Evolutionary conservation across 495 filamentous ascomycete species (phyloP).

Genomic region (Aspergillus carlsbadensis): DNA sequence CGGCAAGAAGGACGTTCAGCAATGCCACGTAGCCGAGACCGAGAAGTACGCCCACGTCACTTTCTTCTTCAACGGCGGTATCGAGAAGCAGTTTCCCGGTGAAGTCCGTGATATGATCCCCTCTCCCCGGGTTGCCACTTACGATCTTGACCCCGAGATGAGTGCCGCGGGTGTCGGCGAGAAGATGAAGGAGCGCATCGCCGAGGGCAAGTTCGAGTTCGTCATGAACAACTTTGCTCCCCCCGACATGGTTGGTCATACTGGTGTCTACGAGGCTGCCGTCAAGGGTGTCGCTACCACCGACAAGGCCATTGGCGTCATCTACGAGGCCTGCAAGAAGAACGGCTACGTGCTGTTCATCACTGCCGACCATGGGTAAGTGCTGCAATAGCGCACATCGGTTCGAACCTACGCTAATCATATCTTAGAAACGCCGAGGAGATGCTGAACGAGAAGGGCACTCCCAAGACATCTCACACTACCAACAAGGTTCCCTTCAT

Average conservation of each 20-base stretch:
- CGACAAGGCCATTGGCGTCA: slow-evolving; percentile 87
- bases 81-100: slow-evolving; percentile 92
- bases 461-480: slow-evolving; percentile 96
- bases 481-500: slow-evolving; percentile 97
- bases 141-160: slow-evolving; percentile 97
- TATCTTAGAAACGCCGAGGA: slow-evolving; percentile 82
- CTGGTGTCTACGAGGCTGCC: slow-evolving; percentile 95
- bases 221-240: slow-evolving; percentile 99
- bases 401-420: not conserved
- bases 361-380: slow-evolving; percentile 88
- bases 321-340: slow-evolving; percentile 91
- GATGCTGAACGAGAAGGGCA: slow-evolving; percentile 94
- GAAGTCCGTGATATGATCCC: slow-evolving; percentile 80
- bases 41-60: slow-evolving; percentile 99
- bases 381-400: slow-evolving; percentile 2
- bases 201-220: slow-evolving; percentile 80
- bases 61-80: slow-evolving; percentile 99
- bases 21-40: slow-evolving; percentile 96
- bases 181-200: slow-evolving; percentile 80
- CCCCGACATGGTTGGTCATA: slow-evolving; percentile 99
- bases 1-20: slow-evolving; percentile 78
- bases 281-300: slow-evolving; percentile 81
- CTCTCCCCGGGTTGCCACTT: slow-evolving; percentile 82
- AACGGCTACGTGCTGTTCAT: slow-evolving; percentile 89
- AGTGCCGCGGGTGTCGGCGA: slow-evolving; percentile 83